Evolutionary conservation across 306 rosid species (phyloP).

Genomic region (Sindora glabra): DNA sequence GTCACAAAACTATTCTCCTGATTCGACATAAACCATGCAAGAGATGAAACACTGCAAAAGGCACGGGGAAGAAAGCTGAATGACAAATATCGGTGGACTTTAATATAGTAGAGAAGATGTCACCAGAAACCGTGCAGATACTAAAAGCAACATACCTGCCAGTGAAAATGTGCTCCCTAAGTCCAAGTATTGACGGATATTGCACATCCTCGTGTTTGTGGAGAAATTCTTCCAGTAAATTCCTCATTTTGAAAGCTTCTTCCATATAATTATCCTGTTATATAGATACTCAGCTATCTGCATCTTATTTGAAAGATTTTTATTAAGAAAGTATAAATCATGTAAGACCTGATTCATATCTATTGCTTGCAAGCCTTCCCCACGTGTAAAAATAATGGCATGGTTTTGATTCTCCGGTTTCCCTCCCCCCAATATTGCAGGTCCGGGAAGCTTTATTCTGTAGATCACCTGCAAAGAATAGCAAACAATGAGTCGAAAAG

Average conservation of each 20-base stretch:
- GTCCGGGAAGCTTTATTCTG: slow-evolving; percentile 92
- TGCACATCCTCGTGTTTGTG: slow-evolving; percentile 51
- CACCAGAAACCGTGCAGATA: slow-evolving; percentile 13
- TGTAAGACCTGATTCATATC: slow-evolving; percentile 90
- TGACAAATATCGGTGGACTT: neutral
- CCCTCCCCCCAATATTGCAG: slow-evolving; percentile 91
- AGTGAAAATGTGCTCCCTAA: slow-evolving; percentile 92
- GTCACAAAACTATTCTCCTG: slow-evolving; percentile 96
- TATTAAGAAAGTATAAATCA: neutral
- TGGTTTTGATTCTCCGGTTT: slow-evolving; percentile 99
- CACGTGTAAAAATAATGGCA: slow-evolving; percentile 96
- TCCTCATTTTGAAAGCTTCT: slow-evolving; percentile 99
- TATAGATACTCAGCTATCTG: slow-evolving; percentile 14
- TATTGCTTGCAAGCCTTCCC: slow-evolving; percentile 94
- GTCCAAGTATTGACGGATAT: slow-evolving; percentile 89
- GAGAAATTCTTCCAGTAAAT: slow-evolving; percentile 83
- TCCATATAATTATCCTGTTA: slow-evolving; percentile 91
- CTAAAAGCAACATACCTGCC: slow-evolving; percentile 61
- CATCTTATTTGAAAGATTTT: neutral
- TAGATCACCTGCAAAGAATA: slow-evolving; percentile 59
- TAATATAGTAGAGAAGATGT: slow-evolving; percentile 10
- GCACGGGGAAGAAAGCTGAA: slow-evolving; percentile 9
- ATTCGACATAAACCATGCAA: slow-evolving; percentile 98
- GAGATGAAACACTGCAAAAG: slow-evolving; percentile 89
- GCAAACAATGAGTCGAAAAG: too few relatives aligned